phyloP scores from a whole-genome alignment of 768 basidiomycete species.

The Butyriboletus loyo region DNA sequence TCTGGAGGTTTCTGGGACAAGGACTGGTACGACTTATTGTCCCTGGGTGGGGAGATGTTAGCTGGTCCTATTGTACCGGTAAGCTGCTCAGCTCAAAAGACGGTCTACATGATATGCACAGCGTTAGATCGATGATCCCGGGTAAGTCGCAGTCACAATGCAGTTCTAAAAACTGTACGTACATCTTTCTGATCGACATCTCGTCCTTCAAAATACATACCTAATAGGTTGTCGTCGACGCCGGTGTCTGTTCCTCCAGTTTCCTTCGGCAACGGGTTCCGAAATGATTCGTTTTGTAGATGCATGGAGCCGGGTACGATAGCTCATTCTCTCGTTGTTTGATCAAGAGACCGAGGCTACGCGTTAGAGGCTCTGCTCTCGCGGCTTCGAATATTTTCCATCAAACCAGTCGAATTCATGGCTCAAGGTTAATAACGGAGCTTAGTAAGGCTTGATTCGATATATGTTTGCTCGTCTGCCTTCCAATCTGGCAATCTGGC shows the following conservation, averaged over 20 bases:
- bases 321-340: background rate
- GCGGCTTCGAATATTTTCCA: background rate
- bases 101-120: background rate
- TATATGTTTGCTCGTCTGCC: background rate
- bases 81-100: background rate
- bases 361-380: background rate
- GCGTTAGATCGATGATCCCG: background rate
- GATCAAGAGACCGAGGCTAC: background rate
- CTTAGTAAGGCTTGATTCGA: background rate
- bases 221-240: background rate
- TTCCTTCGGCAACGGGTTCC: background rate
- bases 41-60: too few relatives aligned
- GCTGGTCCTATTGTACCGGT: background rate
- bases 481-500: conserved; percentile 7
- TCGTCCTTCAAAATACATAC: background rate
- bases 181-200: background rate
- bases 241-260: background rate
- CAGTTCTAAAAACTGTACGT: too few relatives aligned
- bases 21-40: background rate
- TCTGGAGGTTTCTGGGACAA: background rate
- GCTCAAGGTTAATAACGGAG: background rate
- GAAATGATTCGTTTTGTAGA: background rate
- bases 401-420: background rate
- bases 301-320: background rate
- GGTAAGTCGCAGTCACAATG: background rate